These are phyloP conservation scores for Casuarina equisetifolia DNA, from an alignment of 306 rosid genomes.

Conservation along the genomic window DNA sequence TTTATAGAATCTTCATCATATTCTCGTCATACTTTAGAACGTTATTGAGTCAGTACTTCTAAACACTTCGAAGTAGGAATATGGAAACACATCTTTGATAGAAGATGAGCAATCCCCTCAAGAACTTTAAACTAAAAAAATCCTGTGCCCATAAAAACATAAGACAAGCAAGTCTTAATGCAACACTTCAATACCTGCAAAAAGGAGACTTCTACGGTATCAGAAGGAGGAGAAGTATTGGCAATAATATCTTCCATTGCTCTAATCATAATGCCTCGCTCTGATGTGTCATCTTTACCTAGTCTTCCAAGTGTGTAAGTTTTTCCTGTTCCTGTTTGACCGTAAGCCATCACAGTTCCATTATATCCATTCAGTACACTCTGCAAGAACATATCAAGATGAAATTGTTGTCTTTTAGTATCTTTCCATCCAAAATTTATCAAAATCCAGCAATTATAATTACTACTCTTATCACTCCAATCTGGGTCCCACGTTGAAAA, in stretches of 20 bases:
- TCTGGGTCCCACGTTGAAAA: neutral
- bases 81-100: neutral
- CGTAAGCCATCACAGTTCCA: conserved; percentile 79
- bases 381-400: conserved; percentile 43
- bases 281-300: conserved; percentile 60
- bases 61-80: neutral
- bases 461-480: neutral
- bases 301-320: conserved; percentile 67
- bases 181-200: conserved; percentile 48
- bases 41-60: neutral
- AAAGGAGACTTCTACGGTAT: conserved; percentile 59
- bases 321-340: conserved; percentile 80
- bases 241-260: conserved; percentile 62
- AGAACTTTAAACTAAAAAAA: neutral
- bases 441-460: neutral
- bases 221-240: conserved; percentile 43
- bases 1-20: neutral
- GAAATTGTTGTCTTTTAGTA: conserved; percentile 5
- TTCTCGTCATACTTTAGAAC: neutral
- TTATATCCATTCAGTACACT: conserved; percentile 68
- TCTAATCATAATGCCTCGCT: conserved; percentile 69
- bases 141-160: neutral
- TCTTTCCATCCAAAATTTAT: neutral
- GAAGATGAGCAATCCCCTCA: neutral
- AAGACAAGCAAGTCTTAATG: neutral